Conservation (phyloP, 2,329 filamentous ascomycete genomes). For the Chalaropsis thielavioides region DNA sequence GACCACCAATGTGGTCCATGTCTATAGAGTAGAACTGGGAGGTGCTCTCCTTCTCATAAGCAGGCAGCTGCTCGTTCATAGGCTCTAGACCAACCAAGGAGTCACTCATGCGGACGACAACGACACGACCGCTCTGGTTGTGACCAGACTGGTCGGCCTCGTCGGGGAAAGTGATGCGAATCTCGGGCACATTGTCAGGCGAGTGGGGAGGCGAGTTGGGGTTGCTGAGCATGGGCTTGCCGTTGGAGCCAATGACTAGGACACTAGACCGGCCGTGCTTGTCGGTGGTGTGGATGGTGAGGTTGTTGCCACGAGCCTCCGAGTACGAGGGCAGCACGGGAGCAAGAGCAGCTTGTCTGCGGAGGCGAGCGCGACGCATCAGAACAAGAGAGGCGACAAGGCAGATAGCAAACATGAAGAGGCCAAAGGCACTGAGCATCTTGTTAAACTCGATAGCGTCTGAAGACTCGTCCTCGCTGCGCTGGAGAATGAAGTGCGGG, state of each 20-base stretch:
- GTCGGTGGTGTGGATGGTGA: slow-evolving; percentile 44
- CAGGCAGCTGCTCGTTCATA: slow-evolving; percentile 67
- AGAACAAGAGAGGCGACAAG: slow-evolving; percentile 55
- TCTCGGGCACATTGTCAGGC: slow-evolving; percentile 78
- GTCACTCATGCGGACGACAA: slow-evolving; percentile 84
- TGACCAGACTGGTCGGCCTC: slow-evolving; percentile 80
- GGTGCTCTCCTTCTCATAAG: slow-evolving; percentile 70
- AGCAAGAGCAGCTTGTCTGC: slow-evolving; percentile 28
- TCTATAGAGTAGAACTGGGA: slow-evolving; percentile 85
- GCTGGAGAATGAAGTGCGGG: slow-evolving; percentile 15
- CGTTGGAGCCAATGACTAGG: slow-evolving; percentile 66
- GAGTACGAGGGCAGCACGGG: slow-evolving; percentile 36
- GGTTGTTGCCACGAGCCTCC: slow-evolving; percentile 31
- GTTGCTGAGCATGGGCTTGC: slow-evolving; percentile 58
- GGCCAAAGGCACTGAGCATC: slow-evolving; percentile 61
- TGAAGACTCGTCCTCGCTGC: slow-evolving; percentile 29
- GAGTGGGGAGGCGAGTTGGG: slow-evolving; percentile 61
- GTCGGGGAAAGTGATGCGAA: slow-evolving; percentile 94
- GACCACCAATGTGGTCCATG: slow-evolving; percentile 81
- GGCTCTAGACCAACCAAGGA: slow-evolving; percentile 79
- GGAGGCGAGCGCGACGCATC: slow-evolving; percentile 49
- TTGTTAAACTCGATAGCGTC: slow-evolving; percentile 55
- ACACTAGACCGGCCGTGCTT: slow-evolving; percentile 48
- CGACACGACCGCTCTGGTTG: slow-evolving; percentile 69
- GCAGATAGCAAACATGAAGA: slow-evolving; percentile 58